Conservation (phyloP, 768 basidiomycete genomes). For the Pleurotus salmoneostramineus region DNA sequence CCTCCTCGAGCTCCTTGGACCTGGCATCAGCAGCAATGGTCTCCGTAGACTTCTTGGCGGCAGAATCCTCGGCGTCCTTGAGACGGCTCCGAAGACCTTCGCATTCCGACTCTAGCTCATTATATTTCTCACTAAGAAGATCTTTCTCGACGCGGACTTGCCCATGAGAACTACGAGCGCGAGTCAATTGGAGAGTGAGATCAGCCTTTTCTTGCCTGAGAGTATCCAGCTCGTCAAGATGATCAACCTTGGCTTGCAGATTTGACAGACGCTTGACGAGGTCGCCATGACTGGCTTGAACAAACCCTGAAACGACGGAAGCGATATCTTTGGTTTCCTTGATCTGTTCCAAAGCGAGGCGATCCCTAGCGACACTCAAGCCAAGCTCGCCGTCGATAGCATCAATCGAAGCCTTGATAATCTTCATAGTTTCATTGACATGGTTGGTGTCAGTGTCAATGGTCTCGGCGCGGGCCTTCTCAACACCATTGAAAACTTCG, state of each 20-base stretch:
- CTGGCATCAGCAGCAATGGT: slow-evolving; percentile 41
- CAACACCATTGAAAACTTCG: slow-evolving; percentile 31
- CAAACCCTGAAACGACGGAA: slow-evolving; percentile 30
- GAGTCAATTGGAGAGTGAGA: slow-evolving; percentile 66
- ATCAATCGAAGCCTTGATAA: slow-evolving; percentile 48
- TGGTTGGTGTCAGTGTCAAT: slow-evolving; percentile 17
- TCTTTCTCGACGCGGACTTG: slow-evolving; percentile 84
- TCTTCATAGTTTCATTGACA: slow-evolving; percentile 31
- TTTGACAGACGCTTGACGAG: slow-evolving; percentile 41
- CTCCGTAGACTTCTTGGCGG: slow-evolving; percentile 41
- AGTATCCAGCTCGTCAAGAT: slow-evolving; percentile 58
- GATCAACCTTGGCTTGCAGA: neutral
- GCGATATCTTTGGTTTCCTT: slow-evolving; percentile 56
- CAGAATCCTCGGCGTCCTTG: slow-evolving; percentile 47
- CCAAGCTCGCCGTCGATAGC: slow-evolving; percentile 48
- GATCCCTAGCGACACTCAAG: slow-evolving; percentile 42
- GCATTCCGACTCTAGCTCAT: slow-evolving; percentile 58
- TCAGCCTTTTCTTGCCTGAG: slow-evolving; percentile 65
- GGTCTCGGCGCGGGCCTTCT: slow-evolving; percentile 28
- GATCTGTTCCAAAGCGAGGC: slow-evolving; percentile 47
- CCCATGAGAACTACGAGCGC: slow-evolving; percentile 74
- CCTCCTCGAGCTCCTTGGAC: slow-evolving; percentile 65
- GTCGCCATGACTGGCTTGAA: slow-evolving; percentile 63
- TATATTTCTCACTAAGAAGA: slow-evolving; percentile 57
- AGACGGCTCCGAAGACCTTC: slow-evolving; percentile 54